Conservation (phyloP, 2,329 filamentous ascomycete genomes). For the Setomelanomma holmii region DNA sequence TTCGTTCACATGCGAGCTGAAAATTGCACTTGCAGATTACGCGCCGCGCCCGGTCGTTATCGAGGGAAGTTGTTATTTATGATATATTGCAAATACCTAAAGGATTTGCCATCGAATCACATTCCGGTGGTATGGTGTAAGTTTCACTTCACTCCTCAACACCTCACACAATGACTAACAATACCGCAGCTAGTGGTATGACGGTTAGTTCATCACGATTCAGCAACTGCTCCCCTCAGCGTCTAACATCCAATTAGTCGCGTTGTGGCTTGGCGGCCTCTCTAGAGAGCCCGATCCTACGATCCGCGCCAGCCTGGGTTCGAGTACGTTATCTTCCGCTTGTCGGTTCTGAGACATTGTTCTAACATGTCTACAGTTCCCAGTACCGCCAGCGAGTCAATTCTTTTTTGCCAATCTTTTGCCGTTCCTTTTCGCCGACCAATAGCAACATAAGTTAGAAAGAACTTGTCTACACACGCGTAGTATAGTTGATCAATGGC, state of each 20-base stretch:
- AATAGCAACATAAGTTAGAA: no score
- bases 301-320: conserved; percentile 49
- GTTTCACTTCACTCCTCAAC: background rate
- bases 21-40: no score
- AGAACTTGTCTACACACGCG: no score
- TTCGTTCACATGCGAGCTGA: background rate
- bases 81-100: conserved; percentile 1
- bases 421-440: background rate
- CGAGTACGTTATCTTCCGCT: conserved; percentile 34
- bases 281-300: conserved; percentile 29
- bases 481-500: no score
- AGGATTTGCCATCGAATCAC: conserved; percentile 18
- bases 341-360: conserved; percentile 22
- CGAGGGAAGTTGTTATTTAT: no score
- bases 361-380: conserved; percentile 38
- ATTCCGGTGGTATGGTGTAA: conserved; percentile 39
- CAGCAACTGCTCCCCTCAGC: background rate
- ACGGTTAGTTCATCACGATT: conserved; percentile 13
- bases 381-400: conserved; percentile 40
- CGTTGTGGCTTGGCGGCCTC: conserved; percentile 45
- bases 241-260: conserved; percentile 23
- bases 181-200: conserved; percentile 43
- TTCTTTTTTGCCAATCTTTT: conserved; percentile 22
- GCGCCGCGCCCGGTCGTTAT: no score
- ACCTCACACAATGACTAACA: background rate